Evolutionary conservation across 345 rosid species (phyloP).

Genomic region (Lepidium aucheri): DNA sequence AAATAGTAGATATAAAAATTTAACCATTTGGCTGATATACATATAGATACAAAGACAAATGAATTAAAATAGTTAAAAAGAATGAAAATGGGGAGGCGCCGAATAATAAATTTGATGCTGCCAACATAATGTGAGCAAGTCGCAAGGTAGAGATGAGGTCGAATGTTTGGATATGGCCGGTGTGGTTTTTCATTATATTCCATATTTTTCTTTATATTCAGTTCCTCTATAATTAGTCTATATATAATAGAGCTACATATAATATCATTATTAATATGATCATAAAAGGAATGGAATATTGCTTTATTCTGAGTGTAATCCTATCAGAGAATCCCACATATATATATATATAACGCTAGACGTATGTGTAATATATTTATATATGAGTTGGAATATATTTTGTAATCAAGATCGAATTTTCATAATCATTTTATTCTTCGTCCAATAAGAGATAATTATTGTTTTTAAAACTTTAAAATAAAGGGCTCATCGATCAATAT

Average conservation of each 20-base stretch:
- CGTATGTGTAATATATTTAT: background rate
- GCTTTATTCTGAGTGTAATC: conserved; percentile 6
- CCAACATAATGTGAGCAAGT: conserved; percentile 28
- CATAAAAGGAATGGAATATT: background rate
- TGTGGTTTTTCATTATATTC: conserved; percentile 17
- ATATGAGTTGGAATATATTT: conserved; percentile 8
- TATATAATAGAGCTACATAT: background rate
- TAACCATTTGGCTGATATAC: background rate
- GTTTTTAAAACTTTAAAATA: background rate
- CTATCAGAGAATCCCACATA: background rate
- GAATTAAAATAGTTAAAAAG: background rate
- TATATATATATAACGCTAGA: background rate
- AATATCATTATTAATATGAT: conserved; percentile 12
- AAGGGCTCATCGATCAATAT: conserved; percentile 1
- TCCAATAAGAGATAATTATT: background rate
- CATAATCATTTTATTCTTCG: background rate
- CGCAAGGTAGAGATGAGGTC: conserved; percentile 27
- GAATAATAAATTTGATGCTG: conserved; percentile 22
- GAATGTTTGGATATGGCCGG: conserved; percentile 29
- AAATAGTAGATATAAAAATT: no score
- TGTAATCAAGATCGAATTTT: conserved; percentile 12
- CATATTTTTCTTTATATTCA: conserved; percentile 18
- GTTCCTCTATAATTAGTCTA: conserved; percentile 1
- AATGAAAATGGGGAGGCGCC: background rate
- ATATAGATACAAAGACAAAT: background rate